Evolutionary conservation across 208 protist species (phyloP), one percentile per base, ranked within the genome.

Genomic region (Kentomonas sorsogonicus): DNA sequence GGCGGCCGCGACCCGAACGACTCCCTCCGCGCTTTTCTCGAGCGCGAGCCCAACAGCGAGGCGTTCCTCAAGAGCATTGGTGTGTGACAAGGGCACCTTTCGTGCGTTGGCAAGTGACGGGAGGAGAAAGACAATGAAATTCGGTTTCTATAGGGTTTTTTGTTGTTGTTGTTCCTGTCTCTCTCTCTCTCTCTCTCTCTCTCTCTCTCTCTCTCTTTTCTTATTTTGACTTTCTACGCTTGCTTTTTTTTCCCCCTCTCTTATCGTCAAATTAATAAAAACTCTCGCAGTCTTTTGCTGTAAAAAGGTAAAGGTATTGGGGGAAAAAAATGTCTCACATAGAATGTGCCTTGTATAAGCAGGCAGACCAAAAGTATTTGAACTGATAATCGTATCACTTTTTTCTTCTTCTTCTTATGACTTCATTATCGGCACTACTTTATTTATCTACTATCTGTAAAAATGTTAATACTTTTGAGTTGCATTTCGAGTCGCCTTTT

Each of bases 21-120:
- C 15, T 79, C 77, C 57, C 75, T 94, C 15, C 60, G 55, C 30
- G 74, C 77, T n/a, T 95, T 95, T 59, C 69, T 95, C 18, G 88
- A 77, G n/a, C 77, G 88, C 20, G 73, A 90, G 45, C 87, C 87
- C 40, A 89, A 86, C 69, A 82, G 53, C 58, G 61, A 86, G 29
- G 87, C 87, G 36, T 94, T 91, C 48, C 58, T 89, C 34, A 69
- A 74, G 38, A 89, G 53, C 60, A 64, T 91, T 30, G 87, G 83
- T 26, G 60, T 91, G 11, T 81, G 66, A 57, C 6, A 43, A 44
- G 11, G 30, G 2, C 13, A n/a, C 40, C 11, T 44, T 43, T 52
- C 27, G 23, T 27, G 13, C 10, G 45, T 30, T 4, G 9, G 45
- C 3, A 16, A 31, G 47, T 15, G 6, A 36, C 7, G 7, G 5